phyloP scores from a whole-genome alignment of 345 rosid species.

The Lepidium aucheri region DNA sequence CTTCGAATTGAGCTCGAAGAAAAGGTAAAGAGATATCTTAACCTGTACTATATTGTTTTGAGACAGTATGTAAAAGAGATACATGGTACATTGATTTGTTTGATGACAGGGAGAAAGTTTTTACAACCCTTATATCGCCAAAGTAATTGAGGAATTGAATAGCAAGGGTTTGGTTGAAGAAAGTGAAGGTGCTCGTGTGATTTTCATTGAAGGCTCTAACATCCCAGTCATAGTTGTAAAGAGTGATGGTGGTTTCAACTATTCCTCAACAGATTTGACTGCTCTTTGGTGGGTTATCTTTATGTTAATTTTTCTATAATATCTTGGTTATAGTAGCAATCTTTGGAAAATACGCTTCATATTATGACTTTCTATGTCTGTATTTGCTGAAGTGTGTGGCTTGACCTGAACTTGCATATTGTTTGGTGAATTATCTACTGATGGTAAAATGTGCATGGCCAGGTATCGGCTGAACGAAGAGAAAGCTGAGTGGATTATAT shows the following conservation, averaged over 20 bases:
- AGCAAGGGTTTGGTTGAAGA: conserved; percentile 52
- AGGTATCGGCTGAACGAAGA: conserved; percentile 88
- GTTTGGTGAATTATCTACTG: too few relatives aligned
- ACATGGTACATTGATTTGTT: not conserved
- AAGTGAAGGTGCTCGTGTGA: conserved; percentile 71
- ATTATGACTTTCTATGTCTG: too few relatives aligned
- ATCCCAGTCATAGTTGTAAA: conserved; percentile 70
- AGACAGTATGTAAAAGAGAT: not conserved
- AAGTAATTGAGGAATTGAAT: conserved; percentile 37
- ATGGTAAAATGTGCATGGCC: not conserved
- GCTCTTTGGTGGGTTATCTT: conserved; percentile 50
- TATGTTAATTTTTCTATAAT: too few relatives aligned
- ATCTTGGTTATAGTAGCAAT: too few relatives aligned
- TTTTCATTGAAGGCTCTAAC: conserved; percentile 44
- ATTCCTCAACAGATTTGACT: conserved; percentile 74
- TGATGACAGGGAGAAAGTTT: conserved; percentile 46
- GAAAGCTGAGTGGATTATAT: conserved; percentile 81
- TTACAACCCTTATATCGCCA: conserved; percentile 64
- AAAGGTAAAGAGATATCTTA: conserved; percentile 45
- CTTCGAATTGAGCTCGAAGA: conserved; percentile 67
- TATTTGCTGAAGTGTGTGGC: too few relatives aligned
- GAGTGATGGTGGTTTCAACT: conserved; percentile 83
- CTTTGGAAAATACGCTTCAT: too few relatives aligned
- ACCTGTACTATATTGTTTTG: not conserved
- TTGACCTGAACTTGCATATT: not conserved